A percentile compares a stretch with the other conserved stretches of the same genome.
phyloP scores from a whole-genome alignment of 2,329 filamentous ascomycete genomes.

The Paecilomyces fulvus region DNA sequence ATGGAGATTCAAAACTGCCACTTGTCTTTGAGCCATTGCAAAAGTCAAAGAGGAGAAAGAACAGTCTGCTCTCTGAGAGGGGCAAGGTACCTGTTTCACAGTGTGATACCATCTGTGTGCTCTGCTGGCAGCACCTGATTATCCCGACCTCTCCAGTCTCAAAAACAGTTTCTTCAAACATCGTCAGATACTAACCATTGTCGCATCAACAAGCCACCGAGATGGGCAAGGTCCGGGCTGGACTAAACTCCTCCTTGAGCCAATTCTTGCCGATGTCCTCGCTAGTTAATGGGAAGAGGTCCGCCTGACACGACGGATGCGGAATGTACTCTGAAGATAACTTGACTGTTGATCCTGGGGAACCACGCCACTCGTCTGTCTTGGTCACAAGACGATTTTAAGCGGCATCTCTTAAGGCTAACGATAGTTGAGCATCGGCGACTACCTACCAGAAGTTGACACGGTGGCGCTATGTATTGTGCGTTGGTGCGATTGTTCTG shows the following conservation, averaged over 20 bases:
- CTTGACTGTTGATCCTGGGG: not conserved
- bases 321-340: not conserved
- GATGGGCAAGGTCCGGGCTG: not conserved
- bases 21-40: too few species aligned
- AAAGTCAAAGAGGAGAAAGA: too few species aligned
- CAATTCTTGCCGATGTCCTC: not conserved
- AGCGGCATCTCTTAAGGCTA: not conserved
- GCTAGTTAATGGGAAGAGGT: not conserved
- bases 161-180: too few species aligned
- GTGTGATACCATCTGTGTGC: too few species aligned
- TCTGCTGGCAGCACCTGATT: too few species aligned
- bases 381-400: not conserved
- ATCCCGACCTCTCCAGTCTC: too few species aligned
- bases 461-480: not conserved
- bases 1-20: too few species aligned
- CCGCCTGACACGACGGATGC: not conserved
- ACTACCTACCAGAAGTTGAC: not conserved
- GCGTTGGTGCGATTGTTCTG: too few species aligned
- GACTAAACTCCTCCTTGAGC: not conserved
- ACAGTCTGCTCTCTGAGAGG: too few species aligned
- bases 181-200: too few species aligned
- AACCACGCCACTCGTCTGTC: not conserved
- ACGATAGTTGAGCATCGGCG: not conserved
- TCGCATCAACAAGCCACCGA: too few species aligned
- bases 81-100: too few species aligned